Base-by-base conservation (phyloP, 805 yeast genomes). In the Huiozyma naganishii region DNA sequence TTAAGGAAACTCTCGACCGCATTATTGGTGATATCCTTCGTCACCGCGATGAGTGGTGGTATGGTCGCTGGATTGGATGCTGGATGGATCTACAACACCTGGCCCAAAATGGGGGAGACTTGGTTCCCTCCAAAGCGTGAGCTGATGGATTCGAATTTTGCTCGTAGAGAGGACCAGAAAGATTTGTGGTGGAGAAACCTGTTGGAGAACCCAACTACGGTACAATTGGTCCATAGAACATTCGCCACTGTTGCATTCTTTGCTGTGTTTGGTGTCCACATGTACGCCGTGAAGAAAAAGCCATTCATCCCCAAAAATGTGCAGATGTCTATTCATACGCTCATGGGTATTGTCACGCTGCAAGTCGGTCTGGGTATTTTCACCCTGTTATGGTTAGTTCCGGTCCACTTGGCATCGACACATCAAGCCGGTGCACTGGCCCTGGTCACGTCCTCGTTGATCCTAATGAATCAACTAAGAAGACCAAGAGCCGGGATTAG, bases 21-120 rank as follows among this genome's bases (percentile, higher is more conserved):
- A 0, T 65, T 92, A 36, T 67, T 86, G 29, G 79, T 70, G 2
- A 66, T 90, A 42, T 82, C 90, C 1, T 90, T 88, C 54, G 46
- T 82, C 36, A 92, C 99, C 13, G 95, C 97, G 12, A 83, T 92
- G 94, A 77, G 95, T 8, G 99, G 98, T 48, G 97, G 95, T 11
- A 78, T 92, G 72, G 99, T 92, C 38, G 98, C 99, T 11, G 98
- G 98, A 7, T 71, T 92, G 44, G 98, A 92, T 65, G 98, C 99
- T 3, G 98, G 98, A 41, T 70, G 89, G 64, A 88, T 92, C 52
- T 92, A 92, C 66, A 92, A 92, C 64, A 82, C 94, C 4, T 92
- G 88, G 74, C 98, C 99, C 30, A 84, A 81, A 55, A 92, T 92
- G 98, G 97, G 97, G 36, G 86, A 86, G 41, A 76, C 75, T 36